Evolutionary conservation across 2,329 filamentous ascomycete genomes (phyloP), one percentile per base, ranked within the genome.

Genomic region (Hypoxylon sp.): DNA sequence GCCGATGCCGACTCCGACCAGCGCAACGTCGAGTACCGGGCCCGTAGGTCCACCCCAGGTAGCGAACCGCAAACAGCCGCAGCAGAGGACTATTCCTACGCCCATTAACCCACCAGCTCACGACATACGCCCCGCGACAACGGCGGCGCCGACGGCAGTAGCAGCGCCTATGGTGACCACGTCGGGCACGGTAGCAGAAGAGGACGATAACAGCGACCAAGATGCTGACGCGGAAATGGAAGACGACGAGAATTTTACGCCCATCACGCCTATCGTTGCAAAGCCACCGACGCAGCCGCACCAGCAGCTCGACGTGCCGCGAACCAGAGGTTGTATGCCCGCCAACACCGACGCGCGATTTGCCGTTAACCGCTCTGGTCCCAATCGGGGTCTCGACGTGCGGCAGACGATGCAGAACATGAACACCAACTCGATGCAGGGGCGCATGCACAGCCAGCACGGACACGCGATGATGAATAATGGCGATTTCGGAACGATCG

Each of bases 161-260:
- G 50, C 68, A 33, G 42, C 68, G 23, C 48, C 62, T 21, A 49
- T 63, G 18, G 48, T 66, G 29, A 60, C 67, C 10, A 48, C 71
- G 7, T 73, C 73, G 8, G 74, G 74, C 4, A 72, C 71, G 3
- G 74, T 77, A 6, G 73, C 73, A 8, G 79, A 73, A 4, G 71
- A 78, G 9, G 79, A 80, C 18, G 79, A 80, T n/a, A 79, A 75
- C 27, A 82, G 79, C 52, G 77, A 78, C 33, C 70, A 76, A 51
- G 75, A 79, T 52, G 77, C 74, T 3, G 77, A 76, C 40, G 74
- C 70, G 2, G 75, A 78, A 52, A 86, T 86, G 83, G 83, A 86
- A 41, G 83, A 86, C 31, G 82, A 83, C 48, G 82, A 84, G 41
- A 79, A 76, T 49, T 84, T 82, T 58, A 77, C 80, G 6, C 79